Base-by-base conservation (phyloP, 306 rosid species). In the Crotalaria pallida region DNA sequence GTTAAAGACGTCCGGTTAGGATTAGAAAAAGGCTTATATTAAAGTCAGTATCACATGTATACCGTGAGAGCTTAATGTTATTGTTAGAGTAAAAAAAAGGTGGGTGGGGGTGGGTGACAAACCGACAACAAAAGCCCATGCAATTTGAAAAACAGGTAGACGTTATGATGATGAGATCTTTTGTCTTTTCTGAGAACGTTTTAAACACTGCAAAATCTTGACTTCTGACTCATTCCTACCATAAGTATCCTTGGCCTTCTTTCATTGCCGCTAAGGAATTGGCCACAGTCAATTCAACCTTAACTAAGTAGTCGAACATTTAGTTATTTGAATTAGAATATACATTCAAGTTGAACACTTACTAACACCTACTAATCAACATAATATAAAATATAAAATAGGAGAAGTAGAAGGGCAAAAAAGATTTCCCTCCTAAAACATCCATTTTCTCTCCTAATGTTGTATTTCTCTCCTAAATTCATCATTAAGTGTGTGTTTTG, bases 1-100 rank as follows among this genome's bases (percentile, higher is more conserved):
- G 71, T 73, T 64, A 73, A 62, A 61, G 18, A 48, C 31, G 70
- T 60, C n/a, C 1, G 13, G 5, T 61, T 72, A 10, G 52, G 21
- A 61, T 34, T 50, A 50, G 8, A 16, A 62, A 61, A 61, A 34
- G 24, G 26, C 3, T n/a, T 1, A 34, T 24, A 56, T 26, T 11
- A 29, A 21, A 1, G 63, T 72, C 61, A 4, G 47, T 22, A n/a
- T 62, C 53, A 36, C 27, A 47, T 0, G 56, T 38, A 12, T 13
- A 64, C 70, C 70, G 40, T 23, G 70, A 65, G 70, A 44, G 12
- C 15, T 2, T 4, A 19, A 51, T 10, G 58, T 52, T 22, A 53
- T 22, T 24, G 31, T 55, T 13, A 6, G 12, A 6, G 12, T 56
- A 12, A 55, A 24, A 26, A 26, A 55, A 55, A 55, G 38, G 19